Percentiles rank a stretch among this genome's conserved stretches.
Evolutionary conservation across 306 rosid species (phyloP).

Genomic region (Lithocarpus polystachyus): DNA sequence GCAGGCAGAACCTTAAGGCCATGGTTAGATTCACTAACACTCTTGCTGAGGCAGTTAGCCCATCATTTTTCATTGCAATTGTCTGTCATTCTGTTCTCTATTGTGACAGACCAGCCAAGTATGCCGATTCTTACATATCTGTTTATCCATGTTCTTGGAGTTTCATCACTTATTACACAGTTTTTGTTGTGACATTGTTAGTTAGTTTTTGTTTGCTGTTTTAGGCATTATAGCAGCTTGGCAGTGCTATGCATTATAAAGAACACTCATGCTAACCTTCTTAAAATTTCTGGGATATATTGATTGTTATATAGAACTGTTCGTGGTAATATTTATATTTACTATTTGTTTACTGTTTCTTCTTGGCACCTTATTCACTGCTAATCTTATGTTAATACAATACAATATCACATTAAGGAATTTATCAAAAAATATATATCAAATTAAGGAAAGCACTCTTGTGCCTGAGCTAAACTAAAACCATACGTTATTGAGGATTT

Average conservation of each 20-base stretch:
- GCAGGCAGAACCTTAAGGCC: too few relatives aligned
- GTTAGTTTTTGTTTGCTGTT: background rate
- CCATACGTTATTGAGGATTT: background rate
- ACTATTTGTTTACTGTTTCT: background rate
- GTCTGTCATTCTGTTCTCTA: background rate
- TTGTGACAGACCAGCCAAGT: background rate
- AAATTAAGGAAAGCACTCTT: background rate
- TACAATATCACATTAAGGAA: background rate
- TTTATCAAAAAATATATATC: background rate
- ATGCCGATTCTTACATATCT: background rate
- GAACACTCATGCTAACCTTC: slow-evolving; percentile 1
- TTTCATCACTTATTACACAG: background rate
- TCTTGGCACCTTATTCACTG: background rate
- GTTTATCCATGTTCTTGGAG: slow-evolving; percentile 9
- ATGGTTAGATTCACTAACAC: background rate
- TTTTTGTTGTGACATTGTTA: background rate
- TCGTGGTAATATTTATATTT: background rate
- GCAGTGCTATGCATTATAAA: background rate
- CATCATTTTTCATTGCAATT: background rate
- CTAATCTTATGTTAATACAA: background rate
- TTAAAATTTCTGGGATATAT: slow-evolving; percentile 4
- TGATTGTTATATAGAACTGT: slow-evolving; percentile 2
- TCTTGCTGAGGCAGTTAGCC: background rate
- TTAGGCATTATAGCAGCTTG: background rate
- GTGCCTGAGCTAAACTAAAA: background rate